These are phyloP conservation scores for Mycena sanguinolenta DNA, from an alignment of 768 basidiomycete genomes.

Conservation along the genomic window DNA sequence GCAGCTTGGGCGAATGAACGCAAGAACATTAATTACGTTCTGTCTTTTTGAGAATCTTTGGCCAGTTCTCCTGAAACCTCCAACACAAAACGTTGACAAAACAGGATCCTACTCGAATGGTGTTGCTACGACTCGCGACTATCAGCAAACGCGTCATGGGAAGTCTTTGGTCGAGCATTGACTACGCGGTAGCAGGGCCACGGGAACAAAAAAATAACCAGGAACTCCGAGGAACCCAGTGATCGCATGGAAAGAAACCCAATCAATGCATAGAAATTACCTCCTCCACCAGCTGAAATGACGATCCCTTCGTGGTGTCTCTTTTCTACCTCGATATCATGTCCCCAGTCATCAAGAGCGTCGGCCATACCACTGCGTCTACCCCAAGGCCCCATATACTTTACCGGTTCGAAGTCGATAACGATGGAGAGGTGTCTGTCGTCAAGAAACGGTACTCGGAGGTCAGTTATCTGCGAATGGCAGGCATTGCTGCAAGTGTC, in stretches of 20 bases:
- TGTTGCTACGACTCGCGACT: no score
- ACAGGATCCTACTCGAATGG: no score
- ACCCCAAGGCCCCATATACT: constrained; percentile 35
- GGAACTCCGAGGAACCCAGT: no score
- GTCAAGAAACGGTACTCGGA: constrained; percentile 38
- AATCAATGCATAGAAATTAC: background rate
- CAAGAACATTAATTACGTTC: no score
- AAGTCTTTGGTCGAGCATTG: background rate
- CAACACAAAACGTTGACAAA: no score
- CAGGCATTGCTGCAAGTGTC: background rate
- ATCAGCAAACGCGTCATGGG: constrained; percentile 17
- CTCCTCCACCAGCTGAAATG: background rate
- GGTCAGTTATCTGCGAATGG: constrained; percentile 2
- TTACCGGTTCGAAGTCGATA: constrained; percentile 30
- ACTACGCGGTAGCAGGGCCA: constrained; percentile 13
- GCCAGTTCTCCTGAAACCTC: no score
- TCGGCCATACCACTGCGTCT: constrained; percentile 34
- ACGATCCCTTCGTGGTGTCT: no score
- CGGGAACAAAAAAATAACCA: constrained; percentile 21
- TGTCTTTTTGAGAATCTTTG: no score
- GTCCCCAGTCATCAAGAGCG: constrained; percentile 27
- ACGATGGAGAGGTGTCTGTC: constrained; percentile 13
- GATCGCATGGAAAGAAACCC: background rate
- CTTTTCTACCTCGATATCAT: background rate
- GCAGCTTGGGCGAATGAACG: no score